Percentiles rank a stretch among this genome's conserved stretches.
These are phyloP conservation scores for Racocetra persica DNA, from an alignment of 371 early-diverging fungal species.

Conservation along the genomic window DNA sequence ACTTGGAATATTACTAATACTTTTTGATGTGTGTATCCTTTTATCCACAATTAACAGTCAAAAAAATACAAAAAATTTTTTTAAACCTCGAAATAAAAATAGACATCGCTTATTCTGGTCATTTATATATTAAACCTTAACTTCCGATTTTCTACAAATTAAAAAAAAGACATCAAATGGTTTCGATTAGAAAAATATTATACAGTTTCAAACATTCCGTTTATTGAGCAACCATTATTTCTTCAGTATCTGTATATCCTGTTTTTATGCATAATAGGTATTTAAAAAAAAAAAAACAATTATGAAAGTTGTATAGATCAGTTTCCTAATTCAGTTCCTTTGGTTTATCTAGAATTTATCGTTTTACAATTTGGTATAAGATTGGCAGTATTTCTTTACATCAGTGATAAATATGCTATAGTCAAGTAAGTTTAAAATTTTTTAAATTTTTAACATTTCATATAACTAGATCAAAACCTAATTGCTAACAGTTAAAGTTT, in stretches of 20 bases:
- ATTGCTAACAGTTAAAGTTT: background rate
- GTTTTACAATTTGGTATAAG: slow-evolving; percentile 57
- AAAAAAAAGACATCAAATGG: slow-evolving; percentile 86
- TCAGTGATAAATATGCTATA: slow-evolving; percentile 47
- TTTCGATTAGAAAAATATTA: slow-evolving; percentile 80
- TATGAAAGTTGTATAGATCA: background rate
- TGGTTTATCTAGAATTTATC: slow-evolving; percentile 52
- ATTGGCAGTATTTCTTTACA: slow-evolving; percentile 50
- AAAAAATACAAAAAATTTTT: background rate
- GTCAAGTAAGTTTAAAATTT: slow-evolving; percentile 46
- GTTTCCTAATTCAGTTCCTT: background rate
- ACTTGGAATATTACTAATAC: slow-evolving; percentile 78
- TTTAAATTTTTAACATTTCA: background rate
- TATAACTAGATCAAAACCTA: background rate
- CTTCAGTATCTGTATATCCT: slow-evolving; percentile 85
- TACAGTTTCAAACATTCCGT: slow-evolving; percentile 57
- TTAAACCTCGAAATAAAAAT: background rate
- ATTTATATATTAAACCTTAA: background rate
- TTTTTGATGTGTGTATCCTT: slow-evolving; percentile 89
- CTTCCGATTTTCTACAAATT: background rate
- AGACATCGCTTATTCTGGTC: background rate
- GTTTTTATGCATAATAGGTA: slow-evolving; percentile 73
- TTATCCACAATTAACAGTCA: background rate
- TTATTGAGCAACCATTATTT: slow-evolving; percentile 68
- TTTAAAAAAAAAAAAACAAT: slow-evolving; percentile 5